Percentiles rank a stretch among this genome's conserved stretches.
Conservation (phyloP, 805 yeast species). For the Candida jianshihensis region DNA sequence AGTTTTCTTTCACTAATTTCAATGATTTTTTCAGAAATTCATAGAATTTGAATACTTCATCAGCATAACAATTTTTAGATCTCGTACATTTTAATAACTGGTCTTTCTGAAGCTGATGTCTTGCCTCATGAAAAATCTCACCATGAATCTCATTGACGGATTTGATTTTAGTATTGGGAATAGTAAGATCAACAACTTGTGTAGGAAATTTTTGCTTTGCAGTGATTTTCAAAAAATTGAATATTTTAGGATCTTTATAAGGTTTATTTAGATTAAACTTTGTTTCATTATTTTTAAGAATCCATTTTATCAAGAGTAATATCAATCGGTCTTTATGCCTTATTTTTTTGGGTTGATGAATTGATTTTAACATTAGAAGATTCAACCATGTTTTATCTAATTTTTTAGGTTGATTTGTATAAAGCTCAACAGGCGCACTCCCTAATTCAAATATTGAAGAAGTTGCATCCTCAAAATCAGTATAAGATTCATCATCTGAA, state of each 20-base stretch:
- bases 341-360: constrained; percentile 1
- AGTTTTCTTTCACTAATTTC: background rate
- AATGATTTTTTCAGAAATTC: background rate
- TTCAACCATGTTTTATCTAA: constrained; percentile 5
- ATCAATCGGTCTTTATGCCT: constrained; percentile 8
- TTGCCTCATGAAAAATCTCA: constrained; percentile 21
- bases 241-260: constrained; percentile 8
- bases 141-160: constrained; percentile 11
- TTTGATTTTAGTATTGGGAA: constrained; percentile 6
- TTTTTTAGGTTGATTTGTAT: background rate
- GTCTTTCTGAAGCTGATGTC: constrained; percentile 17
- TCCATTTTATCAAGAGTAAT: constrained; percentile 18
- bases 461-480: constrained; percentile 3
- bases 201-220: constrained; percentile 10
- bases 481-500: constrained; percentile 4
- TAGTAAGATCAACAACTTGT: constrained; percentile 9
- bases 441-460: background rate
- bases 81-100: constrained; percentile 20
- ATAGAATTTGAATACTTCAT: constrained; percentile 9
- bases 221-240: constrained; percentile 10
- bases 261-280: constrained; percentile 16
- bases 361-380: no score
- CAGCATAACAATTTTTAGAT: constrained; percentile 15
- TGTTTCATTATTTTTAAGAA: constrained; percentile 6
- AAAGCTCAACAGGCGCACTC: background rate